Percentiles rank a stretch among this genome's conserved stretches.
Evolutionary conservation across 2,329 filamentous ascomycete genomes (phyloP).

Genomic region (Chrysoporthe deuterocubensis): DNA sequence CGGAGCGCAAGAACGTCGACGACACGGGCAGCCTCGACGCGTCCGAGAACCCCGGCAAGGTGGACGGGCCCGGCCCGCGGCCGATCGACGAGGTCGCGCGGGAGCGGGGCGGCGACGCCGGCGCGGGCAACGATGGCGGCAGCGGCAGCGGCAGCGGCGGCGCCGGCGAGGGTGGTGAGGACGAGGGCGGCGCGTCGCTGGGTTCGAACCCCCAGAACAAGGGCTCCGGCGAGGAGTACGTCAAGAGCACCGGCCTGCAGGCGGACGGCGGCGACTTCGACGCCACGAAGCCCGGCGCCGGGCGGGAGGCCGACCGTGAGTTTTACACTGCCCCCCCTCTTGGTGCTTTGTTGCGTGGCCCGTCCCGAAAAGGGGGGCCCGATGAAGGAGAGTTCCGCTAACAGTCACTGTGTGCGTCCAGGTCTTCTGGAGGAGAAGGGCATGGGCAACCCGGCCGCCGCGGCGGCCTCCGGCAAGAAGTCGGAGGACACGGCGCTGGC

Average conservation of each 20-base stretch:
- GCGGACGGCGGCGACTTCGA: constrained; percentile 73
- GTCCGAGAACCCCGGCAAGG: constrained; percentile 39
- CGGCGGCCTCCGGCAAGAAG: constrained; percentile 32
- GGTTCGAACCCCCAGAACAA: constrained; percentile 37
- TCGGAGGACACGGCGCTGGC: constrained; percentile 22
- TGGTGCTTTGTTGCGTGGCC: too few species aligned
- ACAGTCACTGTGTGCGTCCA: constrained; percentile 32
- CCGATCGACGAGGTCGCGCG: constrained; percentile 45
- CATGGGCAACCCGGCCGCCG: constrained; percentile 39
- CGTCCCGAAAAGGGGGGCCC: too few species aligned
- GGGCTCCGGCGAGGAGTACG: constrained; percentile 60
- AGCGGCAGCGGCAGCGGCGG: constrained; percentile 30
- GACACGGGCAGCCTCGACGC: constrained; percentile 39
- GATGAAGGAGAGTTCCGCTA: too few species aligned
- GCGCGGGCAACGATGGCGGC: constrained; percentile 21
- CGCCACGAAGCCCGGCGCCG: constrained; percentile 65
- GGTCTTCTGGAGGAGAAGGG: constrained; percentile 59
- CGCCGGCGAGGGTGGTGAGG: constrained; percentile 8
- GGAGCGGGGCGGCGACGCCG: constrained; percentile 39
- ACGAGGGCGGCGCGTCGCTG: neutral
- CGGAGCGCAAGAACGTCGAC: constrained; percentile 41
- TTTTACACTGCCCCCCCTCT: constrained; percentile 25
- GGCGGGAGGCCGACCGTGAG: constrained; percentile 68
- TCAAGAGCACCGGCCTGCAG: constrained; percentile 60
- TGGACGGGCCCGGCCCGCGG: constrained; percentile 49